phyloP scores from a whole-genome alignment of 768 basidiomycete genomes.

The Pluteus cervinus region DNA sequence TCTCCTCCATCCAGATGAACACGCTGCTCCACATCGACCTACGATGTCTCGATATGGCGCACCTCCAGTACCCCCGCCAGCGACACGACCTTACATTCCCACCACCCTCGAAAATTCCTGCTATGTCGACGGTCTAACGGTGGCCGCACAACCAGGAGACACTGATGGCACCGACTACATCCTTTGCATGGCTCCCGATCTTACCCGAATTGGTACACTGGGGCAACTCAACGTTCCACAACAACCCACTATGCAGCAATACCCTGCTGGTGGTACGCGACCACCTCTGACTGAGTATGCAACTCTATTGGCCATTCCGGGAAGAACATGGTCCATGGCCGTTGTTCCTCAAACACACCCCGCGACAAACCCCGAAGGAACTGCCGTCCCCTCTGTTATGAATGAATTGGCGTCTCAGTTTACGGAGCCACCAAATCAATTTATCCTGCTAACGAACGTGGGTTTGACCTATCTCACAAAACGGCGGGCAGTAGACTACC shows the following conservation, averaged over 20 bases:
- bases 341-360: conserved; percentile 32
- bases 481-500: conserved; percentile 78
- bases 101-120: conserved; percentile 56
- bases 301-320: conserved; percentile 70
- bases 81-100: conserved; percentile 51
- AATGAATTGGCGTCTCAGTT: conserved; percentile 85
- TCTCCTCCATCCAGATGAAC: conserved; percentile 72
- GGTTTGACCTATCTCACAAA: conserved; percentile 79
- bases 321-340: conserved; percentile 81
- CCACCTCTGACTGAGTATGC: conserved; percentile 75
- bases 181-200: conserved; percentile 69
- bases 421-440: conserved; percentile 67
- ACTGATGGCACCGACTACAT: conserved; percentile 69
- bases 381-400: conserved; percentile 48
- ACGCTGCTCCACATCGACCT: conserved; percentile 44
- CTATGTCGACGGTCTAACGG: conserved; percentile 59
- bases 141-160: conserved; percentile 73
- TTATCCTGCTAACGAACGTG: conserved; percentile 84
- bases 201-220: conserved; percentile 63
- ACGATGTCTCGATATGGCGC: conserved; percentile 41
- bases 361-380: conserved; percentile 24
- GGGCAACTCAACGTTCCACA: conserved; percentile 54
- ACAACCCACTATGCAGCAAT: conserved; percentile 32
- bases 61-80: conserved; percentile 37
- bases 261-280: conserved; percentile 29